phyloP scores from a whole-genome alignment of 768 basidiomycete species.

The Trametes coccinea region DNA sequence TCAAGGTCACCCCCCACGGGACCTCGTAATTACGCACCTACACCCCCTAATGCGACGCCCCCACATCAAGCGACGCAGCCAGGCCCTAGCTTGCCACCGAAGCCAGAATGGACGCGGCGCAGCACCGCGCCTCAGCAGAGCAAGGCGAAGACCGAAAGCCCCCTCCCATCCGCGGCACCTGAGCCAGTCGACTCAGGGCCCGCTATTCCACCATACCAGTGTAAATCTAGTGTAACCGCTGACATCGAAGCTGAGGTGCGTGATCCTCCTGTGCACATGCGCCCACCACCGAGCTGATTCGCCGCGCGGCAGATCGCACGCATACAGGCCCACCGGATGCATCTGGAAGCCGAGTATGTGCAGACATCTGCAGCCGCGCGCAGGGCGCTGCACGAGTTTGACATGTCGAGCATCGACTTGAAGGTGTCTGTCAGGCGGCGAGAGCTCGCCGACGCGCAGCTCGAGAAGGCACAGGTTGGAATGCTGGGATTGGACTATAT shows the following conservation, averaged over 20 bases:
- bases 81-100: slow-evolving; percentile 14
- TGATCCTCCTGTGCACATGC: not conserved
- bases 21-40: slow-evolving; percentile 15
- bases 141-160: slow-evolving; percentile 10
- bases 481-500: slow-evolving; percentile 55
- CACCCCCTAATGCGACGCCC: slow-evolving; percentile 20
- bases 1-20: slow-evolving; percentile 20
- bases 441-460: slow-evolving; percentile 54
- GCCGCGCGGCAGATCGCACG: slow-evolving; percentile 12
- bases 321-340: slow-evolving; percentile 7
- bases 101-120: slow-evolving; percentile 20
- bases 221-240: not conserved
- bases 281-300: not conserved
- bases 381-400: slow-evolving; percentile 60
- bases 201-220: slow-evolving; percentile 13
- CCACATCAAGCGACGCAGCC: slow-evolving; percentile 17
- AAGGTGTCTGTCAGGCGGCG: slow-evolving; percentile 59
- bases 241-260: slow-evolving; percentile 21
- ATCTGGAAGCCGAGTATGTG: slow-evolving; percentile 14
- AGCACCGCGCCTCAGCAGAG: not conserved
- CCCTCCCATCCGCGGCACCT: not conserved
- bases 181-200: slow-evolving; percentile 1
- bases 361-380: slow-evolving; percentile 11
- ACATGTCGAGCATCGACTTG: slow-evolving; percentile 59
- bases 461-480: slow-evolving; percentile 65